Evolutionary conservation across 2,329 filamentous ascomycete genomes (phyloP), one percentile per base, ranked within the genome.

Genomic region (Botrytis deweyae): DNA sequence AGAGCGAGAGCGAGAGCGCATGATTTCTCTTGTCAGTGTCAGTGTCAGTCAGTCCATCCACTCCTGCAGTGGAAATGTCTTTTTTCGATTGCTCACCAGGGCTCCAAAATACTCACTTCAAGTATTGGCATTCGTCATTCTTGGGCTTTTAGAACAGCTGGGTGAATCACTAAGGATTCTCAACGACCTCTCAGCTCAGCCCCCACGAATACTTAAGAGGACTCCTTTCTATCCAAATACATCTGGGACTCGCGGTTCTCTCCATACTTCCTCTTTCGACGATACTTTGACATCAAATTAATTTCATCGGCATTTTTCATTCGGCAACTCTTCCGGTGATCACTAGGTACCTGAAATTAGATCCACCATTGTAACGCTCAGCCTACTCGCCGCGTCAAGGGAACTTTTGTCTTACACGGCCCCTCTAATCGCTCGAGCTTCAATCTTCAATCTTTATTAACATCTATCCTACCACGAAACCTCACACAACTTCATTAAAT

Each of bases 91-190:
- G 49, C 49, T 52, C 49, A 52, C 49, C 49, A 52, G 49, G 49
- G 12, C 49, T 52, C 49, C 10, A 25, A 52, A 12, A 52, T 52
- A 52, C 49, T 52, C 49, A 14, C 49, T 6, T 52, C 49, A 33
- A 25, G 49, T 33, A 68, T 68, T 70, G 67, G 49, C 67, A 70
- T 69, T 58, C 66, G 49, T 59, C 66, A 49, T 40, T 38, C 49
- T 67, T 16, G 22, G 59, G 12, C 49, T n/a, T 42, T 63, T 40
- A 36, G 40, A 44, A 44, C 38, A 44, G n/a, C n/a, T 65, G 18
- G 29, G 40, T 70, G 52, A 70, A 70, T 70, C 67, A 70, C 10
- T 36, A 46, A 59, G 52, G 14, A 42, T 29, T 20, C 49, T 59
- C 49, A 4, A 70, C 29, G 36, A 42, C 25, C 33, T 38, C 20